A percentile compares a stretch with the other conserved stretches of the same genome.
phyloP scores from a whole-genome alignment of 768 basidiomycete genomes.

The Kwoniella bestiolae region DNA sequence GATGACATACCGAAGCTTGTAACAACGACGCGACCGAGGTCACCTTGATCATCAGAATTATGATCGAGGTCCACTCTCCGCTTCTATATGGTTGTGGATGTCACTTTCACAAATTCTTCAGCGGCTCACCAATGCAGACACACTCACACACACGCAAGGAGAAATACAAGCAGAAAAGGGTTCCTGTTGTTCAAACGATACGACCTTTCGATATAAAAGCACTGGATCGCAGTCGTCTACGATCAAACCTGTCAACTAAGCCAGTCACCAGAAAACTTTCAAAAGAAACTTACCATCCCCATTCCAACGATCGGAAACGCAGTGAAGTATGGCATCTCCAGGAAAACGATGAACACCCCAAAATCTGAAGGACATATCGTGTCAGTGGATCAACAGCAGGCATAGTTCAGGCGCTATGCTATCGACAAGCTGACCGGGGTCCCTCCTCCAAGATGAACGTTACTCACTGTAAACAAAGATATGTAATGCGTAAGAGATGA shows the following conservation, averaged over 20 bases:
- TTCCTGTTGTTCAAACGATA: constrained; percentile 6
- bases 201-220: constrained; percentile 5
- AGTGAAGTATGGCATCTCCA: constrained; percentile 6
- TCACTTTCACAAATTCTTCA: too few relatives aligned
- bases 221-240: not conserved
- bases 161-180: not conserved
- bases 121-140: too few relatives aligned
- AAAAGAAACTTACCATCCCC: constrained; percentile 5
- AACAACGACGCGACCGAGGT: not conserved
- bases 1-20: not conserved
- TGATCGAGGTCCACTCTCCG: not conserved
- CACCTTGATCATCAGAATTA: not conserved
- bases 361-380: too few relatives aligned
- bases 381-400: too few relatives aligned
- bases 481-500: constrained; percentile 4
- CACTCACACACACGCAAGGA: not conserved
- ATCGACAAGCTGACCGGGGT: too few relatives aligned
- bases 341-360: not conserved
- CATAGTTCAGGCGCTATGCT: not conserved
- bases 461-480: constrained; percentile 13
- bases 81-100: not conserved
- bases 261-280: too few relatives aligned
- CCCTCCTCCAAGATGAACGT: too few relatives aligned
- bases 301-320: constrained; percentile 6
- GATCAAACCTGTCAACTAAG: too few relatives aligned